Evolutionary conservation across 2,329 filamentous ascomycete species (phyloP), one percentile per base, ranked within the genome.

Genomic region (Ceratocystis ficicola): DNA sequence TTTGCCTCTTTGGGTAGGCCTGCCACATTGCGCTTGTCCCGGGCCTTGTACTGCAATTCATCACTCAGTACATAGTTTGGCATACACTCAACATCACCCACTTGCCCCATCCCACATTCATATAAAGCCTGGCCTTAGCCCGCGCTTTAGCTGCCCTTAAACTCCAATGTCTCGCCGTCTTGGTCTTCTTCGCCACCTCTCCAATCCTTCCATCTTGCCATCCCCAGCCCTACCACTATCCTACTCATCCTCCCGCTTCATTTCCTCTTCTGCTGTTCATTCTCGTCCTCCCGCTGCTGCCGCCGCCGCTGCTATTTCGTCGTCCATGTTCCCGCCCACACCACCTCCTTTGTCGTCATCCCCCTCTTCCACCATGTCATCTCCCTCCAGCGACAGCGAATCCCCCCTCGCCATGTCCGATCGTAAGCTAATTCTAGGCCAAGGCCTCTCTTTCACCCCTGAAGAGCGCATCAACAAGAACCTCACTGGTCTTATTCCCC

Each of bases 401-500:
- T 63, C 63, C 8, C 32, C 57, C 17, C 22, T 57, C 6, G 66
- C 66, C 30, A 59, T 65, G 20, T 20, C 52, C 2, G 66, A 67
- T 59, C 66, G 57, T 32, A 67, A 65, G 32, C 66, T 67, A 67
- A 68, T 68, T 48, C 59, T 68, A 25, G 67, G 67, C 48, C 62
- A 69, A 86, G 84, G 84, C 70, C 81, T 86, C 63, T 81, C 83
- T 50, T 87, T 86, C 73, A 82, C 79, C 15, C 84, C 84, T 44
- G 83, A 86, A 69, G 81, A 87, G 75, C 82, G 84, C 70, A 76
- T 83, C 65, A 74, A 75, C 72, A 84, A 85, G 77, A 86, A 86
- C 78, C 79, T 87, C 69, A 86, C 83, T 52, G 84, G 84, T 68
- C 80, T 87, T 70, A 77, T 87, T 68, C 84, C 84, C 63, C 84